Evolutionary conservation across 2,329 filamentous ascomycete genomes (phyloP), one percentile per base, ranked within the genome.

Genomic region (Eutypa lata): DNA sequence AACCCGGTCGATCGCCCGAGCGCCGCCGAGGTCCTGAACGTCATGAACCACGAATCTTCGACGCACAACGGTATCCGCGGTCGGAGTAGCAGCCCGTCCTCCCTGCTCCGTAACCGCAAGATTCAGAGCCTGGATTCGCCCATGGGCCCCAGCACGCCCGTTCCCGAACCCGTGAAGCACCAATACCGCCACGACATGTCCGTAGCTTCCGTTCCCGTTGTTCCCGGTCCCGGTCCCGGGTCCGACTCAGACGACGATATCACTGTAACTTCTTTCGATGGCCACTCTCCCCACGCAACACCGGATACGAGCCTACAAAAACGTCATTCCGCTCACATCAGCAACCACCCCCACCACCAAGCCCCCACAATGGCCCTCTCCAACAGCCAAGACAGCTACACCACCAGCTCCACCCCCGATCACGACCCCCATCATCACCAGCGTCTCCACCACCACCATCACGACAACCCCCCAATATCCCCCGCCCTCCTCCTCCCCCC

Each of bases 11-110:
- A 91, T 51, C 80, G 94, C 7, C 94, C 94, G 0, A 90, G 85
- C 44, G 92, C 94, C 1, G 89, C 86, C 45, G 92, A 97, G 53
- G 93, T 99, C 1, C 71, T 97, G 38, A 78, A 79, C 10, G 89
- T 84, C 2, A 90, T 96, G 70, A 87, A 88, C 60, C 86, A 82
- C 37, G 87, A 89, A 73, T 82, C 71, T 59, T n/a, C n/a, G n/a
- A 73, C 68, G 43, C 65, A 78, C 47, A 76, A 80, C 38, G 71
- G 72, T 11, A 61, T 76, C 19, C 65, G 71, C 46, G 62, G 70
- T 31, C 63, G 68, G 47, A 71, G 70, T 35, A 50, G 70, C 3
- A 72, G 68, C 26, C 69, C 77, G 33, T 57, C 70, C 4, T 60
- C 76, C 2, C 72, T 71, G 1, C 57, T 82, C 4, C 68, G 72